Evolutionary conservation across 2,329 filamentous ascomycete genomes (phyloP), one percentile per base, ranked within the genome.

Genomic region (Lecanicillium sp.): DNA sequence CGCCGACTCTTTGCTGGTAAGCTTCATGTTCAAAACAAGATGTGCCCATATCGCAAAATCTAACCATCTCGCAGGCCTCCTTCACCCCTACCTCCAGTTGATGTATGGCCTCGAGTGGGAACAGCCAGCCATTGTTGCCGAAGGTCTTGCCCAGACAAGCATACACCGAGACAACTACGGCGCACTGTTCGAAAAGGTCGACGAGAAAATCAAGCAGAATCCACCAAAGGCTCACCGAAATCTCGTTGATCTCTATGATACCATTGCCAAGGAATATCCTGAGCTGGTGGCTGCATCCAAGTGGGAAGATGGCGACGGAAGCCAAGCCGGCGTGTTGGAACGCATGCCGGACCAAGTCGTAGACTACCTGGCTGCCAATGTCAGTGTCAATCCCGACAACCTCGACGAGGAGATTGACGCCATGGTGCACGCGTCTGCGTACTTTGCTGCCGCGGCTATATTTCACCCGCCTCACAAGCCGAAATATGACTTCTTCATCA

Each of bases 81-180:
- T 90, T 2, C 88, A 95, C 59, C 88, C 89, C 2, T 68, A 93
- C 14, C 90, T 95, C 53, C 88, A 95, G 61, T 75, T 95, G 17
- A 86, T 89, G 41, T 95, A 89, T 60, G 90, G 86, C 4, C 62
- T 95, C 29, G 89, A 95, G 61, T 95, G 89, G 69, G 63, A 76
- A 9, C 88, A 95, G 60, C 87, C 87, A 2, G 86, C 86, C 30
- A 81, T 95, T 51, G 74, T 95, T 23, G 87, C 89, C 5, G 80
- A 91, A 66, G 89, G 72, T 1, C 77, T 95, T 15, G 87, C 90
- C 1, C 84, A 94, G 67, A 74, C 85, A 1, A 80, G 84, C 7
- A 78, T 89, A 2, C 87, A 94, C 59, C 67, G 73, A 6, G 67
- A 74, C 36, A 75, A 76, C 63, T 70, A 85, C 2, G 68, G 66